A percentile compares a stretch with the other conserved stretches of the same genome.
Conservation (phyloP, 768 basidiomycete genomes). For the Leccinum disarticulatum region DNA sequence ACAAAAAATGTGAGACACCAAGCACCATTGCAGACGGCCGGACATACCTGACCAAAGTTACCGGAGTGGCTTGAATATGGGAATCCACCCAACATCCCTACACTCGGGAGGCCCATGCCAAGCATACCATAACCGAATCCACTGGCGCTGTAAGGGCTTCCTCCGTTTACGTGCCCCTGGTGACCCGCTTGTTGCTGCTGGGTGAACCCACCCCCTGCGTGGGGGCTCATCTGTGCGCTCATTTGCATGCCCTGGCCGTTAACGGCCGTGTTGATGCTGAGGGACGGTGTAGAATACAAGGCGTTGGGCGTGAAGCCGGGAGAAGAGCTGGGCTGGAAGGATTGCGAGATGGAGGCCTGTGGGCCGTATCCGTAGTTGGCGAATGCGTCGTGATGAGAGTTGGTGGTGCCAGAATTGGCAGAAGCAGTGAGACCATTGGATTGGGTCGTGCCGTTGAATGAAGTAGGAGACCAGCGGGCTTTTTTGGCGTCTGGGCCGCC, state of each 20-base stretch:
- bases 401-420: conserved; percentile 37
- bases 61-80: conserved; percentile 71
- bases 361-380: conserved; percentile 88
- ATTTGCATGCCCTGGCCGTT: conserved; percentile 48
- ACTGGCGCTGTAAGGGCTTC: conserved; percentile 51
- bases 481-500: conserved; percentile 87
- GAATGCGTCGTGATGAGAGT: conserved; percentile 63
- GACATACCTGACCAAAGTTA: conserved; percentile 61
- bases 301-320: conserved; percentile 53
- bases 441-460: conserved; percentile 37
- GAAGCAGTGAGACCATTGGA: conserved; percentile 37
- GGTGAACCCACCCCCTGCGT: conserved; percentile 53
- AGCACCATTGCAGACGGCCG: neutral
- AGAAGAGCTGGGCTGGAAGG: conserved; percentile 46
- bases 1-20: conserved; percentile 33
- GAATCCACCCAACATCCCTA: conserved; percentile 72
- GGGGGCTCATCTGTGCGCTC: conserved; percentile 67
- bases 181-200: conserved; percentile 36
- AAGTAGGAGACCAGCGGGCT: conserved; percentile 83
- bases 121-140: conserved; percentile 70
- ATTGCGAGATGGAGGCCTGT: conserved; percentile 62
- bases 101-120: conserved; percentile 75
- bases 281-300: conserved; percentile 71
- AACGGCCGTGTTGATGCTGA: conserved; percentile 59
- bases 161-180: conserved; percentile 46